Evolutionary conservation across 1,139 yeast genomes (phyloP), one percentile per base, ranked within the genome.

Genomic region (Geotrichum aggregatum): DNA sequence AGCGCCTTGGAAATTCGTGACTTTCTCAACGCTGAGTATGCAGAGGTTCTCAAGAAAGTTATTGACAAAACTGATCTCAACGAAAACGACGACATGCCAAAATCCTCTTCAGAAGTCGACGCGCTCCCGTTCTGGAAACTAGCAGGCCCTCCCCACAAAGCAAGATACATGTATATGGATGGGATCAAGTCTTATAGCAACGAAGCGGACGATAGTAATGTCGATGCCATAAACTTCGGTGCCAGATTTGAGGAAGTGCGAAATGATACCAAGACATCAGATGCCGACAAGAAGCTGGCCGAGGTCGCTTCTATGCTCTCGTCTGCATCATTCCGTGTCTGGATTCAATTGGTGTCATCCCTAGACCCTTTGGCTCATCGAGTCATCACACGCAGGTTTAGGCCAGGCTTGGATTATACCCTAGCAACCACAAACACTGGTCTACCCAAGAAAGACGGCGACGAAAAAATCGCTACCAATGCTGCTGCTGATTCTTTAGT

Each of bases 71-170:
- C 58, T 71, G 83, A 65, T 58, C 66, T 22, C 62, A 62, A 51
- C 53, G 60, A 22, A 60, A 54, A 49, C 66, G 73, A 26, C 92
- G 85, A 64, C 80, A 79, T 83, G 59, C 96, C 97, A 1, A 71
- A 70, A 47, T 68, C 65, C 1, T 76, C 84, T 6, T 64, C 67
- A 2, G 87, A 87, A 30, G 79, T 88, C 0, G 55, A 65, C 3
- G 54, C 54, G 14, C 72, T 69, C 52, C 96, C 96, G 2, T 41
- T 31, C 11, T 94, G 98, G 98, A 82, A 85, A 59, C 76, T 91
- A 47, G 94, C 98, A 0, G 80, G 86, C 39, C 98, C 98, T n/a
- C 95, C 97, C 8, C 98, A 91, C 66, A 89, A 94, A 65, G 92
- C 89, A 70, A 74, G 97, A 58, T 94, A 77, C 67, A 69, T 89